Conservation (phyloP, 192 early-diverging fungal genomes). For the Podila minutissima region DNA sequence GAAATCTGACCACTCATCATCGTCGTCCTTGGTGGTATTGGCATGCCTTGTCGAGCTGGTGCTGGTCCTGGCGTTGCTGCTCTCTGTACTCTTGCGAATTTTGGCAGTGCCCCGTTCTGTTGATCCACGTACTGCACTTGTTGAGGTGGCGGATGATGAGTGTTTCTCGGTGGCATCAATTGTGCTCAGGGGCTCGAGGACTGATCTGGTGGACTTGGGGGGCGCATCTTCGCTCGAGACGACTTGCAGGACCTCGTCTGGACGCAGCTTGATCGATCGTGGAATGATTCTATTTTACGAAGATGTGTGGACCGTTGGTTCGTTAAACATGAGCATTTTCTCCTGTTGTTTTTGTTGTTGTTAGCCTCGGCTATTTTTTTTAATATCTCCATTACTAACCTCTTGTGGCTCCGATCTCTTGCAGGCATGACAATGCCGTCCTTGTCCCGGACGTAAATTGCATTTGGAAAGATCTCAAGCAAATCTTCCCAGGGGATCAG, state of each 20-base stretch:
- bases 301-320: too few species aligned
- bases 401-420: conserved; percentile 1
- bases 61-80: too few species aligned
- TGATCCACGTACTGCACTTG: too few species aligned
- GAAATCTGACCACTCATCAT: neutral
- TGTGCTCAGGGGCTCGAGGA: conserved; percentile 1
- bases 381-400: neutral
- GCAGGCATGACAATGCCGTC: conserved; percentile 43
- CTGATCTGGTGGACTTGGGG: neutral
- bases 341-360: neutral
- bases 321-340: neutral
- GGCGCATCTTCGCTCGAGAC: conserved; percentile 22
- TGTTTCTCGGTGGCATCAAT: neutral
- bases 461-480: conserved; percentile 36
- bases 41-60: neutral
- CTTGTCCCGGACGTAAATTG: conserved; percentile 32
- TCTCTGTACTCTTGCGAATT: too few species aligned
- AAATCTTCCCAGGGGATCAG: conserved; percentile 42
- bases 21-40: conserved; percentile 1
- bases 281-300: conserved; percentile 21
- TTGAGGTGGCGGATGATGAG: too few species aligned
- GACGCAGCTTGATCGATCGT: conserved; percentile 21
- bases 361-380: neutral
- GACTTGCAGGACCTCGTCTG: conserved; percentile 32
- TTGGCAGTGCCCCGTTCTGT: too few species aligned